Conservation (phyloP, 2,329 filamentous ascomycete genomes). For the Arthrobotrys entomopaga region DNA sequence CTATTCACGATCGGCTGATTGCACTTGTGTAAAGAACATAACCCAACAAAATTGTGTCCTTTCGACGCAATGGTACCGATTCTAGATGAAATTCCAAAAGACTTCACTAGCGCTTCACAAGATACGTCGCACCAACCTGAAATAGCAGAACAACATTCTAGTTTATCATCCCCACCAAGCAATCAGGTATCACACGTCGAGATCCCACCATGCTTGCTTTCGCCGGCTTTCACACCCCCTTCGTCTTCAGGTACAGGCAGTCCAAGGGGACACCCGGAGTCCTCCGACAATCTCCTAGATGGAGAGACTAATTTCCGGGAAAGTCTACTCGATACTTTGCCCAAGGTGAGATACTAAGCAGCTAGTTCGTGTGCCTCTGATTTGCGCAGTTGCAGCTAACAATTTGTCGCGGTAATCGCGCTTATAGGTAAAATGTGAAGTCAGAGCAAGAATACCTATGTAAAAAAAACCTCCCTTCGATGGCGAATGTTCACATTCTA, state of each 20-base stretch:
- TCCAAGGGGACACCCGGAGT: slow-evolving; percentile 57
- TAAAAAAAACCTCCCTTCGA: slow-evolving; percentile 28
- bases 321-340: slow-evolving; percentile 61
- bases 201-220: slow-evolving; percentile 76
- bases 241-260: slow-evolving; percentile 71
- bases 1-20: no score
- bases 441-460: slow-evolving; percentile 93
- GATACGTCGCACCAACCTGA: not conserved
- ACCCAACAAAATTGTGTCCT: no score
- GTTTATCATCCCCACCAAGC: not conserved
- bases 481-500: not conserved
- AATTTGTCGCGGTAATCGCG: slow-evolving; percentile 61
- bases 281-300: not conserved
- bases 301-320: slow-evolving; percentile 26
- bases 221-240: slow-evolving; percentile 83
- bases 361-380: not conserved
- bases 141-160: not conserved
- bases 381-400: no score
- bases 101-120: not conserved
- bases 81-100: not conserved
- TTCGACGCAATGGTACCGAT: not conserved
- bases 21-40: no score
- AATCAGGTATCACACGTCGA: slow-evolving; percentile 8
- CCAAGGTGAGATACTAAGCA: slow-evolving; percentile 58
- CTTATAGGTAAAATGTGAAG: slow-evolving; percentile 89